Conservation (phyloP, 1,284 basidiomycete genomes). For the Mycena citricolor region DNA sequence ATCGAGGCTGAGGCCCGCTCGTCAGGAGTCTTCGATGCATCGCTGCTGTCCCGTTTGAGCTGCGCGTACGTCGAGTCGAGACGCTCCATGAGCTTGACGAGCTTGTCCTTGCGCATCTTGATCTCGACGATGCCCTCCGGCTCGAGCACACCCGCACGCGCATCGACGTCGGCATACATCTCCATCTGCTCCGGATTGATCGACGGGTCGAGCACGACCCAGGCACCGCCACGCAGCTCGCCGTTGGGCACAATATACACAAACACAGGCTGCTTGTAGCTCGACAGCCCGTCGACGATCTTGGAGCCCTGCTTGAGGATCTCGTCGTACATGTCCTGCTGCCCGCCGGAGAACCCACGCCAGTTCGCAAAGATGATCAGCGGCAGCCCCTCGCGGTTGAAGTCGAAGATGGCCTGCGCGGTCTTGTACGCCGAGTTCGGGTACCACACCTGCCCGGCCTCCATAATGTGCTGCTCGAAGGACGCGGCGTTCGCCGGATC, state of each 20-base stretch:
- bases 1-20: constrained; percentile 72
- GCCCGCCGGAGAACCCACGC: constrained; percentile 99
- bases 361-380: constrained; percentile 99
- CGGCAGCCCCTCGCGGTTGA: constrained; percentile 95
- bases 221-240: constrained; percentile 98
- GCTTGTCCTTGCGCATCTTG: constrained; percentile 90
- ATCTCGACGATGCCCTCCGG: constrained; percentile 97
- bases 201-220: constrained; percentile 98
- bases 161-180: constrained; percentile 97
- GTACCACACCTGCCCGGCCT: constrained; percentile 99
- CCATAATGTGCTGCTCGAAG: constrained; percentile 97
- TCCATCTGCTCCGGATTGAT: constrained; percentile 98
- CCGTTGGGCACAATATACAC: constrained; percentile 99
- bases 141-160: constrained; percentile 96
- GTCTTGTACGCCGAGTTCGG: constrained; percentile 99
- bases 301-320: constrained; percentile 93
- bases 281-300: constrained; percentile 97
- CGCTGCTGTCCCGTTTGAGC: constrained; percentile 80
- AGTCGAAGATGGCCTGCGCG: constrained; percentile 98
- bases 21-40: constrained; percentile 68
- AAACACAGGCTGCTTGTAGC: constrained; percentile 98
- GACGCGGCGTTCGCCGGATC: constrained; percentile 99
- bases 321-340: constrained; percentile 98
- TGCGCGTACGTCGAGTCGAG: constrained; percentile 84
- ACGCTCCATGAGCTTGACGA: constrained; percentile 90